Evolutionary conservation across 1,284 basidiomycete species (phyloP), one percentile per base, ranked within the genome.

Genomic region (Exsudoporus floridanus): DNA sequence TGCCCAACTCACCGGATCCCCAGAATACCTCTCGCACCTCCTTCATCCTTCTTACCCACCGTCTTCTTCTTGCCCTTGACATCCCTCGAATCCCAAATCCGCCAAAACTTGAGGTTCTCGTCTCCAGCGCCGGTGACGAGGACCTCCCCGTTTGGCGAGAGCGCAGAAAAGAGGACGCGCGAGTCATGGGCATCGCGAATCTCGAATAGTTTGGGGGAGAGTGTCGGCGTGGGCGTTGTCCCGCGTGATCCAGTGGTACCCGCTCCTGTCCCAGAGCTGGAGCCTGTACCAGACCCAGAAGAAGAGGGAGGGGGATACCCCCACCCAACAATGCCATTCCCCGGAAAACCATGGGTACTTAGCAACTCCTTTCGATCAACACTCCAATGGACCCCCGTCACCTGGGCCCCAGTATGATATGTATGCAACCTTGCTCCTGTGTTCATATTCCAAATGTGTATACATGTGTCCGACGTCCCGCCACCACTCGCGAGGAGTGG

Each of bases 21-120:
- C 42, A 73, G 52, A 36, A 72, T 70, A 2, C 71, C 69, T 44
- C 54, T 69, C 16, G 66, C 62, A 45, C 70, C 62, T 13, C 68
- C 63, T 35, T 62, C 66, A 50, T 61, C 65, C 63, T 76, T 78
- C 66, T 57, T 71, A 12, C 53, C 39, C 13, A 31, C 54, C 13
- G 51, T 71, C 63, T 77, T 80, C 62, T 79, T 80, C 59, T 75
- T 78, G 55, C 76, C 78, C 55, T 73, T 76, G 23, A 54, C 59
- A 39, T 74, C 66, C 38, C 72, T 76, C 38, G 72, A 73, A 47
- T 90, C 88, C 88, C 88, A 90, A 37, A 90, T 79, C 53, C 83
- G 80, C 91, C 91, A 93, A 71, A 94, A 93, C 74, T 97, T 97
- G 61, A 98, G 77, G 66, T 94, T 94, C 76, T 98, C 94, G 66